These are phyloP conservation scores for Punctularia strigosozonata DNA, from an alignment of 768 basidiomycete species.

Conservation along the genomic window DNA sequence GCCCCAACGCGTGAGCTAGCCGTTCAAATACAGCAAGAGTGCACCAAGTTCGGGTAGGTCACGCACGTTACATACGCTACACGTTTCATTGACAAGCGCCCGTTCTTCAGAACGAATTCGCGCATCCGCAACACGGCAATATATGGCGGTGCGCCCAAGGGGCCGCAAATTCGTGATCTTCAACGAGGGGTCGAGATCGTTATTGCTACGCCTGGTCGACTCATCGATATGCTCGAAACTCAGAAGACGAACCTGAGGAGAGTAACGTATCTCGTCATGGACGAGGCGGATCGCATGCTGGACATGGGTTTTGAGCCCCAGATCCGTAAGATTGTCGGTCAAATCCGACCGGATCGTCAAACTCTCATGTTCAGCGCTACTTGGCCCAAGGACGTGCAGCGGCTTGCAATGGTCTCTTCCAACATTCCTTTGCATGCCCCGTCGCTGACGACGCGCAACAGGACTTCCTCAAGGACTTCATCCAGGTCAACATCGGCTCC, in stretches of 20 bases:
- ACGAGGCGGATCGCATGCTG: conserved; percentile 99
- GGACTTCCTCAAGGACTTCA: conserved; percentile 95
- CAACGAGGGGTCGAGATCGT: conserved; percentile 96
- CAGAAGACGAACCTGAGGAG: conserved; percentile 94
- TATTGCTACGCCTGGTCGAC: conserved; percentile 98
- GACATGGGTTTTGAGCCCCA: conserved; percentile 99
- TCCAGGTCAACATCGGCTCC: conserved; percentile 98
- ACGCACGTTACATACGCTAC: conserved; percentile 2
- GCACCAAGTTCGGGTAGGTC: conserved; percentile 88
- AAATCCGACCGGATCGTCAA: conserved; percentile 96
- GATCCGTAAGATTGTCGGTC: conserved; percentile 94
- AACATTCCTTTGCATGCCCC: not conserved
- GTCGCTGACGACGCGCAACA: conserved; percentile 15
- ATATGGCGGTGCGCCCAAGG: conserved; percentile 98
- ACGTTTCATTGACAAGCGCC: conserved; percentile 3
- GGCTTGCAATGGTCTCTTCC: conserved; percentile 68
- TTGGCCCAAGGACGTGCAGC: conserved; percentile 99
- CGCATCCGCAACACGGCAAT: conserved; percentile 98
- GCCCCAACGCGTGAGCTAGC: conserved; percentile 98
- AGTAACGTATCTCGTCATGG: conserved; percentile 96
- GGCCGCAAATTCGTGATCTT: conserved; percentile 94
- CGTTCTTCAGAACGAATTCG: conserved; percentile 58
- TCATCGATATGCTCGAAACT: conserved; percentile 98
- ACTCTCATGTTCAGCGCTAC: conserved; percentile 99
- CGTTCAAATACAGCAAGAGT: conserved; percentile 98